A percentile compares a stretch with the other conserved stretches of the same genome.
These are phyloP conservation scores for Phaeosphaeriaceae sp. DNA, from an alignment of 2,329 filamentous ascomycete genomes.

Conservation along the genomic window DNA sequence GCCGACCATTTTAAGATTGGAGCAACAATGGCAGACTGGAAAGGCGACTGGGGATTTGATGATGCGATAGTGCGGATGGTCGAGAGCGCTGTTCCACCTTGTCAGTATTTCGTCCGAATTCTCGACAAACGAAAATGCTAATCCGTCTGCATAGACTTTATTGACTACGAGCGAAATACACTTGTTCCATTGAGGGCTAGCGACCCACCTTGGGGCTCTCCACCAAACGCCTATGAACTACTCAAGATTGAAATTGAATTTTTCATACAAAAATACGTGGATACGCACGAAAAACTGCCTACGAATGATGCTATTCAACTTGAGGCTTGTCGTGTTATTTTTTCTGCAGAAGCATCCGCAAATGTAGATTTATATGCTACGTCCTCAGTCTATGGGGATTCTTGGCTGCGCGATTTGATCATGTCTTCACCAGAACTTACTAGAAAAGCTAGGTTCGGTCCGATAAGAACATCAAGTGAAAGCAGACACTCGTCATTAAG, in stretches of 20 bases:
- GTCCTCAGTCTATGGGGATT: slow-evolving; percentile 9
- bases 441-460: slow-evolving; percentile 27
- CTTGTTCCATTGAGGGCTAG: slow-evolving; percentile 30
- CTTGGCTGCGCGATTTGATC: slow-evolving; percentile 34
- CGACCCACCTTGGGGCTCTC: slow-evolving; percentile 26
- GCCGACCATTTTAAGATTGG: slow-evolving; percentile 36
- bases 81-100: slow-evolving; percentile 30
- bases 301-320: slow-evolving; percentile 29
- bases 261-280: slow-evolving; percentile 30
- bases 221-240: slow-evolving; percentile 33
- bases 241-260: slow-evolving; percentile 33
- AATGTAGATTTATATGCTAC: not conserved
- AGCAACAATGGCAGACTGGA: slow-evolving; percentile 32
- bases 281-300: slow-evolving; percentile 25
- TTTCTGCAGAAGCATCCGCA: slow-evolving; percentile 25
- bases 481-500: slow-evolving; percentile 18
- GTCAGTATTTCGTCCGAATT: slow-evolving; percentile 7
- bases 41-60: slow-evolving; percentile 36
- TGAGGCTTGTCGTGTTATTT: slow-evolving; percentile 37
- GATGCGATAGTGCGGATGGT: slow-evolving; percentile 14
- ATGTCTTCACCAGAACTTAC: slow-evolving; percentile 28
- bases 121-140: not conserved
- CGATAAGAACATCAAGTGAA: slow-evolving; percentile 23
- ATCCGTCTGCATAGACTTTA: slow-evolving; percentile 17
- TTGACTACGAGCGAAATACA: slow-evolving; percentile 26